Evolutionary conservation across 129 eudicot species (phyloP).

Genomic region (Smallanthus sonchifolius): DNA sequence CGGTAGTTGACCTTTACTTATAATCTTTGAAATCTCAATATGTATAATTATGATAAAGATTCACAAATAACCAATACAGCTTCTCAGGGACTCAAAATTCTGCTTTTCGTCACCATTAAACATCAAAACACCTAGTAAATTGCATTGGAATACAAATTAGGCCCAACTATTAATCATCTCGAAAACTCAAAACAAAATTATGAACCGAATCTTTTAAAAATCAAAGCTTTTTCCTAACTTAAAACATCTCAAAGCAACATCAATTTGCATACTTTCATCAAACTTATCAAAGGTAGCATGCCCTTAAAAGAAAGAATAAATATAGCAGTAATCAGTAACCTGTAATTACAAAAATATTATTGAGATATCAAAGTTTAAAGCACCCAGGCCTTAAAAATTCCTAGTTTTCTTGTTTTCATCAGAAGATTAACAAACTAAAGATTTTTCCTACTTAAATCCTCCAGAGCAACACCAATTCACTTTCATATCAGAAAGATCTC

Average conservation of each 20-base stretch:
- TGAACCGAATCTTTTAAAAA: neutral
- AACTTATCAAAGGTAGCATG: neutral
- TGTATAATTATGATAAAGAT: neutral
- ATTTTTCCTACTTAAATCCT: neutral
- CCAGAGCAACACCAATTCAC: conserved; percentile 3
- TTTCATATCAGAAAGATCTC: conserved; percentile 6
- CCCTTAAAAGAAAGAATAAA: neutral
- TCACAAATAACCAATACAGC: conserved; percentile 11
- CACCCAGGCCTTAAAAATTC: neutral
- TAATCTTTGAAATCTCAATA: neutral
- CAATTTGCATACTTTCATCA: neutral
- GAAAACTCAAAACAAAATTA: neutral
- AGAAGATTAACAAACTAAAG: neutral
- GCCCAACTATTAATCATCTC: neutral
- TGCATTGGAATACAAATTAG: neutral
- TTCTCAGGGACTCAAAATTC: conserved; percentile 14
- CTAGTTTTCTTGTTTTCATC: neutral
- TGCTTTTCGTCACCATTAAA: conserved; percentile 4
- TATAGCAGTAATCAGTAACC: neutral
- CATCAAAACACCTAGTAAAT: conserved; percentile 16
- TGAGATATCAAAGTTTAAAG: neutral
- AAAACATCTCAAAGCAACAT: neutral
- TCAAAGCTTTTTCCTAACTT: neutral
- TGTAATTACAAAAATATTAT: neutral
- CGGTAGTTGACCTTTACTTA: conserved; percentile 8